Evolutionary conservation across 2,329 filamentous ascomycete species (phyloP), one percentile per base, ranked within the genome.

Genomic region (Hortaea werneckii): DNA sequence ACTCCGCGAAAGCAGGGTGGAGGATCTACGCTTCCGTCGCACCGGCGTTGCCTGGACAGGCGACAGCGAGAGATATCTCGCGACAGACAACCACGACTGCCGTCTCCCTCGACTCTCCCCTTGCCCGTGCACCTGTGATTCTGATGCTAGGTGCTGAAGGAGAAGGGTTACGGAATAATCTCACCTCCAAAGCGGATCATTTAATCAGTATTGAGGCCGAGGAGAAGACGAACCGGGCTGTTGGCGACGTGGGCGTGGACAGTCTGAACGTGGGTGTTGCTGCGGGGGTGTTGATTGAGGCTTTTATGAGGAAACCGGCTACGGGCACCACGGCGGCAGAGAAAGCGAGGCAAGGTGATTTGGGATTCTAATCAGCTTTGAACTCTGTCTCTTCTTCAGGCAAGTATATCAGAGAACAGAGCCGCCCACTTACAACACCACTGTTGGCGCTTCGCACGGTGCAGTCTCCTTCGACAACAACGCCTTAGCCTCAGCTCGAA

Each of bases 261-360:
- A 95, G 88, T 64, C 68, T 98, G 63, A 96, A 98, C 62, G 92
- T 96, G 35, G 87, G 86, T 60, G 89, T 94, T 13, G 90, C 92
- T 1, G 80, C 86, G 5, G 87, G 80, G 1, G 69, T 96, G 41
- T 67, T 96, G 42, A 82, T 82, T 50, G 76, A 82, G 52, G 72
- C 82, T 0, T 87, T 92, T 58, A 42, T 61, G 48, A 46, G 56
- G 29, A 34, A 34, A n/a, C 30, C 30, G n/a, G n/a, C n/a, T n/a
- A n/a, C n/a, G n/a, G n/a, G n/a, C n/a, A n/a, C n/a, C n/a, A n/a
- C n/a, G n/a, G n/a, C n/a, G n/a, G n/a, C n/a, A n/a, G n/a, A n/a
- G n/a, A n/a, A n/a, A n/a, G n/a, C n/a, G n/a, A n/a, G n/a, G n/a
- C n/a, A n/a, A n/a, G n/a, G n/a, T n/a, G n/a, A n/a, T n/a, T n/a